A percentile compares a stretch with the other conserved stretches of the same genome.
Evolutionary conservation across 192 early-diverging fungal genomes (phyloP).

Genomic region (Geranomyces variabilis): DNA sequence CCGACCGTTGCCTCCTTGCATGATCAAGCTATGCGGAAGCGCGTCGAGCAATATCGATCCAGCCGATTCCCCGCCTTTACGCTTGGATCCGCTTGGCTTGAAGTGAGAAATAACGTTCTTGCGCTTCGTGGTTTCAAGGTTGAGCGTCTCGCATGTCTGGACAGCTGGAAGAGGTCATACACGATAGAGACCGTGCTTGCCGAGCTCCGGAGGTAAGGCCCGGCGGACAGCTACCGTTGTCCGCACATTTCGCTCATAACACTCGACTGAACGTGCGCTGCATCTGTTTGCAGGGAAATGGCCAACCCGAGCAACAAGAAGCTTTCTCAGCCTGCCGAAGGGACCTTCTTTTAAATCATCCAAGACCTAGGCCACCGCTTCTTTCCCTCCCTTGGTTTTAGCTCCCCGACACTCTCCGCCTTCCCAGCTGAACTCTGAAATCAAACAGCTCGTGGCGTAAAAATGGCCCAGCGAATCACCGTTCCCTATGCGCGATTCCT

Average conservation of each 20-base stretch:
- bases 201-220: constrained; percentile 75
- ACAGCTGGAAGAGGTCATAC: constrained; percentile 80
- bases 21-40: too few species aligned
- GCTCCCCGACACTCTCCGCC: not conserved
- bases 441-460: too few species aligned
- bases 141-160: constrained; percentile 76
- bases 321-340: constrained; percentile 87
- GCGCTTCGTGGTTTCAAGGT: constrained; percentile 50
- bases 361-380: too few species aligned
- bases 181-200: constrained; percentile 79
- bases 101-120: too few species aligned
- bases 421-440: too few species aligned
- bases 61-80: too few species aligned
- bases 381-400: not conserved
- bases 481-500: too few species aligned
- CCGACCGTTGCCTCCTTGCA: too few species aligned
- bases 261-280: not conserved
- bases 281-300: constrained; percentile 73
- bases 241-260: not conserved
- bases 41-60: too few species aligned
- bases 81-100: too few species aligned
- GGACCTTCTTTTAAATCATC: constrained; percentile 41
- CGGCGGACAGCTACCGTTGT: not conserved
- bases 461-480: too few species aligned
- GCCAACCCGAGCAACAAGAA: constrained; percentile 79